Base-by-base conservation (phyloP, 805 yeast species). In the Maudiozyma saulgeensis region DNA sequence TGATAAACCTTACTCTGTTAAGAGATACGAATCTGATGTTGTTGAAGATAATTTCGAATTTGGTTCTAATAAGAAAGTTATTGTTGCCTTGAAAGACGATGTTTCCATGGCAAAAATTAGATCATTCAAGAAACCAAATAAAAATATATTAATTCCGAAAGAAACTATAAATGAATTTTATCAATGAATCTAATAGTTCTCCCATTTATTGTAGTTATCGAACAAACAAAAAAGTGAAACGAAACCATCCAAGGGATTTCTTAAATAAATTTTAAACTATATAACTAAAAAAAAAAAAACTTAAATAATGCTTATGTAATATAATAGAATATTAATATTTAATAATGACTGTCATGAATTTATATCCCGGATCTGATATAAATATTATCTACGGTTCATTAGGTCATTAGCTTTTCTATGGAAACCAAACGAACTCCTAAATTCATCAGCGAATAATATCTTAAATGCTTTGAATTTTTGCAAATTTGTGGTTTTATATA, bases 11-110 rank as follows among this genome's bases (percentile, higher is more conserved):
- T 87, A 86, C 62, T 67, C 74, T 45, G 81, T 90, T 61, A 81
- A 78, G 63, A 73, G 79, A 49, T 84, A 84, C 62, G 67, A 72
- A 21, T 76, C 77, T 41, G 68, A 76, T 41, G 80, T 88, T 51
- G 77, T 86, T 48, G 87, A 84, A 41, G 91, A 87, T 58, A 83
- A 84, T 61, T 89, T 88, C 76, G 77, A 77, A 60, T 86, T 78
- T 62, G 88, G 87, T 25, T 76, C 86, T 18, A 82, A 81, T 54
- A 75, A 78, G 57, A 79, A 82, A 47, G 84, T 88, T 46, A 78
- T 87, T 51, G 75, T 87, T 45, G 86, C 95, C 2, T 69, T 83
- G 54, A 81, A 80, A 49, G 80, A 87, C 61, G 91, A 87, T 59
- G 89, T 88, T 32, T 79, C 84, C 2, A 73, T 87, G 78, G 81